phyloP scores from a whole-genome alignment of 495 filamentous ascomycete genomes.

The Aspergillus campestris region DNA sequence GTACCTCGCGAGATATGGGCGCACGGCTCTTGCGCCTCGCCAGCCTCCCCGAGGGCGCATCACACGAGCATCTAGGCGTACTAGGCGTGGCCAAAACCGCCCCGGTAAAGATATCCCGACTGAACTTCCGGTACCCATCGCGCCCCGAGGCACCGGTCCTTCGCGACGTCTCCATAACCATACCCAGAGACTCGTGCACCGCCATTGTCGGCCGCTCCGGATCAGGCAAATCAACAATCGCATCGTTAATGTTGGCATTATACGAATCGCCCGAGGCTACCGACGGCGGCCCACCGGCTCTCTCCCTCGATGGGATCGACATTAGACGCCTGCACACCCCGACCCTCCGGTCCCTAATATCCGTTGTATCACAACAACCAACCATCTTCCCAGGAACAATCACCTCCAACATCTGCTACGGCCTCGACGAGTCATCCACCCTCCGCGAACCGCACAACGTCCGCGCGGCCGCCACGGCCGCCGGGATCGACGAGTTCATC shows the following conservation, averaged over 20 bases:
- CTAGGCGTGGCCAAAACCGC: slow-evolving; percentile 40
- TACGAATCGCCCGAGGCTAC: slow-evolving; percentile 37
- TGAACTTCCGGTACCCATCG: slow-evolving; percentile 64
- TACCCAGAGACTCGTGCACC: slow-evolving; percentile 51
- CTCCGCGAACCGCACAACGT: slow-evolving; percentile 34
- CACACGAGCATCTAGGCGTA: slow-evolving; percentile 51
- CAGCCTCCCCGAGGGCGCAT: slow-evolving; percentile 38
- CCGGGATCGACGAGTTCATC: slow-evolving; percentile 77
- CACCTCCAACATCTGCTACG: slow-evolving; percentile 74
- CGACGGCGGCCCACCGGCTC: slow-evolving; percentile 10
- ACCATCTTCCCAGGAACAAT: slow-evolving; percentile 70
- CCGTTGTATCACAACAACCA: slow-evolving; percentile 69
- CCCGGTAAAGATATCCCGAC: slow-evolving; percentile 50
- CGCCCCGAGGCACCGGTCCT: slow-evolving; percentile 47
- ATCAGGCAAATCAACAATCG: slow-evolving; percentile 82
- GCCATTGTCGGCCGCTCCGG: slow-evolving; percentile 80
- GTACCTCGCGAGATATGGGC: slow-evolving; percentile 61
- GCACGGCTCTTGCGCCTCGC: slow-evolving; percentile 66
- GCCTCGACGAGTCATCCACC: slow-evolving; percentile 38
- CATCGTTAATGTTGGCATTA: slow-evolving; percentile 61
- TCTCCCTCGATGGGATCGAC: slow-evolving; percentile 51
- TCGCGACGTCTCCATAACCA: slow-evolving; percentile 48
- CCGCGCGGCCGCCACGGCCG: slow-evolving; percentile 52
- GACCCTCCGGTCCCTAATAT: slow-evolving; percentile 58
- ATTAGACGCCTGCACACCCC: slow-evolving; percentile 49